Conservation (phyloP, 2,329 filamentous ascomycete species). For the Aspergillus sp. region DNA sequence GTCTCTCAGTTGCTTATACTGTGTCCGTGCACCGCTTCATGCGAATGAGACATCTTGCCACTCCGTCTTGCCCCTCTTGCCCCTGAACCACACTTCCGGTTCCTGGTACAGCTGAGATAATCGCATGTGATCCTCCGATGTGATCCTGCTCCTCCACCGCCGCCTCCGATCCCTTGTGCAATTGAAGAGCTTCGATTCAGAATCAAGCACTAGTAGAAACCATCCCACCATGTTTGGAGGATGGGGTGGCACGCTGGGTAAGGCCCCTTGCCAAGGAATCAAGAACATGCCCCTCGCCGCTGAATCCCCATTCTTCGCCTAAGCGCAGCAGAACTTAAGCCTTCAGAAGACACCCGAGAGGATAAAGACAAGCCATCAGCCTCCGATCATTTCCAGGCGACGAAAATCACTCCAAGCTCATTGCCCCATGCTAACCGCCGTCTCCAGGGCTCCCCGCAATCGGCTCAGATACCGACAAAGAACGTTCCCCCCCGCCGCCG, state of each 20-base stretch:
- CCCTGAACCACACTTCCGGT: conserved; percentile 4
- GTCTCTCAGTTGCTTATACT: neutral
- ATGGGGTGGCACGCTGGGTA: conserved; percentile 34
- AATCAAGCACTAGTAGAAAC: neutral
- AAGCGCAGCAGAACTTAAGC: neutral
- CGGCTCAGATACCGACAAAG: conserved; percentile 37
- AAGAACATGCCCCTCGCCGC: neutral
- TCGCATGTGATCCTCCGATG: neutral
- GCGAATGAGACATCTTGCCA: neutral
- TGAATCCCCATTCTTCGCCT: neutral
- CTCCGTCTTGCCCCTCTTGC: neutral
- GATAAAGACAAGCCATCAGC: neutral
- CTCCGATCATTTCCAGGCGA: neutral
- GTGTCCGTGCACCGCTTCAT: neutral
- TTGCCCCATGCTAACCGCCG: conserved; percentile 16
- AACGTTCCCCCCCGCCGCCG: conserved; percentile 49
- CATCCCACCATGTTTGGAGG: conserved; percentile 35
- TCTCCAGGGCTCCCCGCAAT: conserved; percentile 31
- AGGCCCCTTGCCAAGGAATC: conserved; percentile 11
- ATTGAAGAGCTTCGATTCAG: neutral
- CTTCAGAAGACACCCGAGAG: neutral
- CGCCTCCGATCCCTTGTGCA: neutral
- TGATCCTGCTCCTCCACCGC: neutral
- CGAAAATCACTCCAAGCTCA: neutral
- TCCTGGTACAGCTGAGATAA: neutral